Base-by-base conservation (phyloP, 2,329 filamentous ascomycete genomes). In the Claviceps paspali region DNA sequence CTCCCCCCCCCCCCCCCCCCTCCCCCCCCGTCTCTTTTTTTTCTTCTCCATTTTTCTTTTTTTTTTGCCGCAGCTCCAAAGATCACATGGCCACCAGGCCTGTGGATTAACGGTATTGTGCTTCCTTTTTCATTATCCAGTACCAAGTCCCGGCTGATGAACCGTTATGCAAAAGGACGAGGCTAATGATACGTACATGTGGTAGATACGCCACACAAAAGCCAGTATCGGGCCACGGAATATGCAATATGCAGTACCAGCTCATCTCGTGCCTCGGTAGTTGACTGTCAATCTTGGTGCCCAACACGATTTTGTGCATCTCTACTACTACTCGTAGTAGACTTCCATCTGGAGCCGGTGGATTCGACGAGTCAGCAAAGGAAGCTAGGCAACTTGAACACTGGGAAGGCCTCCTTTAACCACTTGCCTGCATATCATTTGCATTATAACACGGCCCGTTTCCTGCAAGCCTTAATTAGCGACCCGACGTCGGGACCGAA, bases 271-370 rank as follows among this genome's bases (percentile, higher is more conserved):
- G 28, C 14, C 21, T 29, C 26, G 33, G 33, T 26, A 35, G 31
- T 30, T 19, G 27, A 29, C 9, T 9, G 28, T 18, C 22, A 31
- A 18, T 19, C 30, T 33, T 38, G 36, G n/a, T 33, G 29, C 17
- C 36, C 36, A 33, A 38, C 29, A 28, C n/a, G 29, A 33, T 38
- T 38, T 28, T 18, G 23, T 29, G 9, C 18, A 33, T 38, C 24
- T 22, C 21, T 22, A n/a, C n/a, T n/a, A n/a, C n/a, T n/a, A n/a
- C n/a, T n/a, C n/a, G n/a, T n/a, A n/a, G n/a, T n/a, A n/a, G n/a
- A n/a, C n/a, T n/a, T 7, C 22, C 11, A 10, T 14, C 11, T 19
- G 8, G 14, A 12, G 8, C 18, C 7, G 17, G 18, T 14, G 3
- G 17, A 9, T 10, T 30, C 28, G 34, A 18, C 28, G 23, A 17